Evolutionary conservation across 1,284 basidiomycete genomes (phyloP), one percentile per base, ranked within the genome.

Genomic region (Apiotrichum montevideense): DNA sequence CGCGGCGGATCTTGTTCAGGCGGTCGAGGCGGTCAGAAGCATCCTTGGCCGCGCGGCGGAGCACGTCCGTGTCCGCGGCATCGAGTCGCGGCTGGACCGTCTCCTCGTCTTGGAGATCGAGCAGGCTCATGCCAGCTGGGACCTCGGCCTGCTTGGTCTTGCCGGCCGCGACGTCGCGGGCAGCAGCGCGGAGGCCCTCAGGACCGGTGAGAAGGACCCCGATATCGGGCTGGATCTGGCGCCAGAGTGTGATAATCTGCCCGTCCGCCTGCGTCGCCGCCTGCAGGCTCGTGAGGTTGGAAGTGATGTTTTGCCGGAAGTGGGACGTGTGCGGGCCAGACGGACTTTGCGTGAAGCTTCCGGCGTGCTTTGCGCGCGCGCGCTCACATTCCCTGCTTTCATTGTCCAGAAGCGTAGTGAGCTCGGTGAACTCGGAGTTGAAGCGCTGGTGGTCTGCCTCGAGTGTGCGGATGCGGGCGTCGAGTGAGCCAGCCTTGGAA

Each of bases 321-420:
- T 81, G 77, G 70, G 87, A 86, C 37, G 87, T 89, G 60, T 85
- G 78, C 0, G 83, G 81, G 0, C 87, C 85, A 1, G 87, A 87
- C 0, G 95, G 95, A n/a, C 84, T 82, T 74, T 98, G 95, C 7
- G 86, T 87, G 86, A 92, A 98, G 42, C 84, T 74, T 65, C 93
- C 88, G 37, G 88, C 87, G 73, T 91, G 92, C 73, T 88, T 87
- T 57, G 94, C 80, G 54, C 90, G 79, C 82, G 86, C 84, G 49
- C 83, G 80, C 75, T 94, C 90, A 71, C 90, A 93, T 54, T 91
- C 89, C 59, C 84, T 79, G 42, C 84, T 86, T 75, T 94, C 91
- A 44, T 79, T 77, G 34, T 93, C 90, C 46, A 94, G 75, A 47
- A 88, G 83, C 9, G 81, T 78, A 9, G 80, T 80, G 41, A 86